Conservation (phyloP, 2,329 filamentous ascomycete species). For the Calonectria naviculata region DNA sequence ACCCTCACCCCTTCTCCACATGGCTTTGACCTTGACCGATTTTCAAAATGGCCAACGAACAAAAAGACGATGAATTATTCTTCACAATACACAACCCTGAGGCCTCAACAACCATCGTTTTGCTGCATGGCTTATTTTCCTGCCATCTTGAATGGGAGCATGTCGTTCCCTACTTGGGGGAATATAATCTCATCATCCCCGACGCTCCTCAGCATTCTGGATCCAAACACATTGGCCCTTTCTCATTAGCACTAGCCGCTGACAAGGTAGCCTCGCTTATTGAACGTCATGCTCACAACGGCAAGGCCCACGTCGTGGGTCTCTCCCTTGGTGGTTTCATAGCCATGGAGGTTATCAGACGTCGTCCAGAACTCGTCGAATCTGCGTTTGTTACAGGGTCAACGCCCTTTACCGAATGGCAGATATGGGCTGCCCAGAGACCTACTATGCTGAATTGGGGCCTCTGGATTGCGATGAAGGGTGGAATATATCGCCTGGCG, state of each 20-base stretch:
- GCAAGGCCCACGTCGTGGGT: conserved; percentile 53
- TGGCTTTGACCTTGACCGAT: neutral
- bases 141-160: conserved; percentile 18
- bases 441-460: conserved; percentile 10
- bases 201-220: conserved; percentile 27
- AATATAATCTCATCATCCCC: conserved; percentile 23
- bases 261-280: conserved; percentile 46
- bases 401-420: conserved; percentile 36
- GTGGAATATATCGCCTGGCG: conserved; percentile 1
- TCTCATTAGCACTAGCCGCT: neutral
- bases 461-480: neutral
- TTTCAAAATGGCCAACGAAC: neutral
- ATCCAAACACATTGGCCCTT: conserved; percentile 11
- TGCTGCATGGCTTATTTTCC: conserved; percentile 14
- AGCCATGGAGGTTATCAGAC: conserved; percentile 35
- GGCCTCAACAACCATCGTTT: neutral
- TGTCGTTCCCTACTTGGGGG: conserved; percentile 7
- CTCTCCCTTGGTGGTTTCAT: conserved; percentile 52
- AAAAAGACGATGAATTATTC: neutral
- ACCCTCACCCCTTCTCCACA: neutral
- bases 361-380: conserved; percentile 46
- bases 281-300: conserved; percentile 43
- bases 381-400: conserved; percentile 47
- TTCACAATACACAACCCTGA: conserved; percentile 1
- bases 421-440: conserved; percentile 28